These are phyloP conservation scores for Puccinellia tenuiflora DNA, from an alignment of 176 grass and related monocot species.

Conservation along the genomic window DNA sequence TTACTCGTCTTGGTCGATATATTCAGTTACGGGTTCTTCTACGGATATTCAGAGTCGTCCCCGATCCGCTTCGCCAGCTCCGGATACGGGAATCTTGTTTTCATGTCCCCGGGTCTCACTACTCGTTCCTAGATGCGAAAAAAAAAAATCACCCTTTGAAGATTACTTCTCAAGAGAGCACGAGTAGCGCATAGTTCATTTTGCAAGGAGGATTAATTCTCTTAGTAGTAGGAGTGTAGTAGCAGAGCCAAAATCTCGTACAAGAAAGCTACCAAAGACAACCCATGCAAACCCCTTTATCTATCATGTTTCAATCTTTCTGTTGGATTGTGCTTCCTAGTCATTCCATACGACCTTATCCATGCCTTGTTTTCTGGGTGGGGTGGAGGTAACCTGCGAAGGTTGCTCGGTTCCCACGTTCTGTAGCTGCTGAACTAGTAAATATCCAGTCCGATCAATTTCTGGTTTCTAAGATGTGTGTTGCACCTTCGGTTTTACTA, in stretches of 20 bases:
- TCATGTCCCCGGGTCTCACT: neutral
- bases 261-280: neutral
- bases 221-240: neutral
- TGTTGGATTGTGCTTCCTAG: neutral
- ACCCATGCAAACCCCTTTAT: neutral
- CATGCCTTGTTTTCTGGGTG: neutral
- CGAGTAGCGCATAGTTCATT: neutral
- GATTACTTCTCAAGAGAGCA: neutral
- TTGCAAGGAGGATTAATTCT: neutral
- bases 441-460: neutral
- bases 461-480: neutral
- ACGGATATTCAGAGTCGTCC: neutral
- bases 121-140: neutral
- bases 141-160: neutral
- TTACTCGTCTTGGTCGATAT: neutral
- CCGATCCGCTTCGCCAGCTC: conserved; percentile 19
- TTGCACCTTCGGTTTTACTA: neutral
- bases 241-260: neutral
- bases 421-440: neutral
- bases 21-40: neutral
- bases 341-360: neutral
- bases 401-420: neutral
- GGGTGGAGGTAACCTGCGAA: neutral
- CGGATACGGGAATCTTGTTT: conserved; percentile 7
- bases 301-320: neutral